A percentile compares a stretch with the other conserved stretches of the same genome.
phyloP scores from a whole-genome alignment of 805 yeast species.

The Starmerella cellae region DNA sequence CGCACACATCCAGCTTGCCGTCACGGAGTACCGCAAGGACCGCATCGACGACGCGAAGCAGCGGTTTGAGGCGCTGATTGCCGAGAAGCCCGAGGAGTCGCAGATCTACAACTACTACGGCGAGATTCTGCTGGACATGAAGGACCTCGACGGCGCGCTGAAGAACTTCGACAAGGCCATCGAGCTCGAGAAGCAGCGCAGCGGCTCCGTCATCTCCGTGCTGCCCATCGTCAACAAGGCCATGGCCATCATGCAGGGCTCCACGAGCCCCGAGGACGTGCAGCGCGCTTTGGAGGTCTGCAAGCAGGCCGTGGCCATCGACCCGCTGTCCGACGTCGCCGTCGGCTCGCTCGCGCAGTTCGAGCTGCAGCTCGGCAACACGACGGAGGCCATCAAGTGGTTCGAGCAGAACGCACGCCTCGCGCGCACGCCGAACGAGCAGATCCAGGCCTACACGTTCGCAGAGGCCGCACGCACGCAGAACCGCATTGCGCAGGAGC shows the following conservation, averaged over 20 bases:
- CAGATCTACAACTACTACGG: constrained; percentile 94
- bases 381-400: constrained; percentile 64
- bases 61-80: constrained; percentile 39
- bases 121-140: constrained; percentile 75
- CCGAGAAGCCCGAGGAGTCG: constrained; percentile 70
- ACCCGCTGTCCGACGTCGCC: constrained; percentile 82
- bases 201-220: constrained; percentile 67
- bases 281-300: constrained; percentile 52
- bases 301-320: constrained; percentile 63
- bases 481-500: constrained; percentile 40
- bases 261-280: constrained; percentile 29
- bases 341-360: constrained; percentile 84
- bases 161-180: constrained; percentile 78
- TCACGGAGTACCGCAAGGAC: constrained; percentile 74
- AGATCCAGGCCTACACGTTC: constrained; percentile 77
- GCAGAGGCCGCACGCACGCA: constrained; percentile 91
- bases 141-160: constrained; percentile 57
- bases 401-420: constrained; percentile 74
- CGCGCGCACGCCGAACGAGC: constrained; percentile 75
- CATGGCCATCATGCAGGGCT: constrained; percentile 33
- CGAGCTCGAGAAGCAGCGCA: constrained; percentile 47
- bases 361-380: constrained; percentile 67
- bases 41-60: constrained; percentile 45
- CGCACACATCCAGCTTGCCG: constrained; percentile 84
- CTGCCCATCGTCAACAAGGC: constrained; percentile 86